Evolutionary conservation across 2,329 filamentous ascomycete species (phyloP), one percentile per base, ranked within the genome.

Genomic region (Hymenoscyphus infarciens): DNA sequence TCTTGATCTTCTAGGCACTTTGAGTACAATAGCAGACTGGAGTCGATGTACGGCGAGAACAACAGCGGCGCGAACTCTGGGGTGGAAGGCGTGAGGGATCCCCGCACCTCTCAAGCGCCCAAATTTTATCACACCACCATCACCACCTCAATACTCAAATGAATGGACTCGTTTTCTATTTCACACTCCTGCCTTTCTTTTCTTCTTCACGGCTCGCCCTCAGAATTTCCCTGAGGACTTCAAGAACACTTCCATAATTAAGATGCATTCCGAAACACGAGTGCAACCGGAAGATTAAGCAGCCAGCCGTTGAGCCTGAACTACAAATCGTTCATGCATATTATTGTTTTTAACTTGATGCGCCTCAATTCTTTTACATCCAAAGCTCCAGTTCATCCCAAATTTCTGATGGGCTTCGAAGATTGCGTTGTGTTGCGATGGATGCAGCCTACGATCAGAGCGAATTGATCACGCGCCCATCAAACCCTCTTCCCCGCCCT

Each of bases 181-280:
- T 52, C 39, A 13, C 19, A 11, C 16, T 49, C 27, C 27, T 35
- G 10, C 5, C 29, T 42, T 38, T 2, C 27, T 54, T 45, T 27
- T 49, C 25, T 31, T 31, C 29, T 42, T 22, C 49, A 29, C 54
- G 1, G 31, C 31, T 29, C 22, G 8, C 33, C 1, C n/a, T 7
- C 15, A 25, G 13, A 27, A 7, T 29, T 57, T 31, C 22, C 22
- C 7, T 38, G 27, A 31, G 16, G 22, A 15, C 25, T 52, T 27
- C 49, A 35, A 31, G 10, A 25, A 15, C 27, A 19, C 42, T 19
- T 45, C 42, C 42, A 45, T n/a, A 45, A 45, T 19, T 49, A 49
- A 49, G 45, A 49, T 49, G 45, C 45, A 49, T 22, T 62, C 61
- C 57, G 61, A 62, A 62, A 62, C 61, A 57, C 61, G 56, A 62